A percentile compares a stretch with the other conserved stretches of the same genome.
These are phyloP conservation scores for Epithemia pelagica DNA, from an alignment of 108 stramenopile species.

Conservation along the genomic window DNA sequence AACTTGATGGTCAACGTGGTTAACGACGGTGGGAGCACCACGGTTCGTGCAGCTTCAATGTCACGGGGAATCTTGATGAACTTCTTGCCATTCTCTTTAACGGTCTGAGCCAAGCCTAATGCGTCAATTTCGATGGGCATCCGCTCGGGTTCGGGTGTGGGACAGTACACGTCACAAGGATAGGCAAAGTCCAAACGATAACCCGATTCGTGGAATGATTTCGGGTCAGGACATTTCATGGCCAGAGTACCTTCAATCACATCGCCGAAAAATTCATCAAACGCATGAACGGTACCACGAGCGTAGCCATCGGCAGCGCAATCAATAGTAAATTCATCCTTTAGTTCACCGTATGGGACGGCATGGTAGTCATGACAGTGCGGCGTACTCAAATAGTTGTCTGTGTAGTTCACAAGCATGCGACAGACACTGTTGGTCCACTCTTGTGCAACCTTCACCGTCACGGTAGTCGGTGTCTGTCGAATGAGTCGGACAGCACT, in stretches of 20 bases:
- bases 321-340: background rate
- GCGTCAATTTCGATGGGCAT: background rate
- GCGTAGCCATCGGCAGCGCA: background rate
- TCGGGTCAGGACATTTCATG: background rate
- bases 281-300: background rate
- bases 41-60: background rate
- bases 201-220: background rate
- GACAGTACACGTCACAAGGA: background rate
- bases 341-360: background rate
- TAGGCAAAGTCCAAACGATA: background rate
- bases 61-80: background rate
- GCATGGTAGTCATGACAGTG: background rate
- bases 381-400: background rate
- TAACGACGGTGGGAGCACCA: background rate
- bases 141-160: background rate
- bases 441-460: background rate
- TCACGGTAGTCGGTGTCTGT: background rate
- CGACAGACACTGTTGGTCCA: background rate
- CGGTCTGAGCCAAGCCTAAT: background rate
- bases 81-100: background rate
- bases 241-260: background rate
- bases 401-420: background rate
- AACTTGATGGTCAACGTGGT: background rate
- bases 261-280: background rate
- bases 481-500: background rate